Evolutionary conservation across 345 rosid genomes (phyloP), one percentile per base, ranked within the genome.

Genomic region (Abelmoschus esculentus): DNA sequence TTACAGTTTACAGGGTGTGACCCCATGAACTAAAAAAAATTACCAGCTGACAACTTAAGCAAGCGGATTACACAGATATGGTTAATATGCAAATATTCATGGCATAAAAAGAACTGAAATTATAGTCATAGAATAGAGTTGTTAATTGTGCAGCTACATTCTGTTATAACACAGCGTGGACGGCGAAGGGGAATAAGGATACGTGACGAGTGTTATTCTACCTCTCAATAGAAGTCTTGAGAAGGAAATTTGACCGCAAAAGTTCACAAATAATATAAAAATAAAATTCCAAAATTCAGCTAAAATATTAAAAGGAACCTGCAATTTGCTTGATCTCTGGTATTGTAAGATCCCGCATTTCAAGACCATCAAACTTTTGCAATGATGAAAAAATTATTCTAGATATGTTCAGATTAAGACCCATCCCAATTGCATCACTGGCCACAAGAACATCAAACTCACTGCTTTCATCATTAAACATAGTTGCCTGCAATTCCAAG

Each of bases 371-470:
- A 69, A 79, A 90, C 72, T 93, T 93, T 71, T 82, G 28, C 82
- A 93, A 78, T 3, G 90, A 83, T 58, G 97, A 84, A 79, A 93
- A 93, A 77, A 93, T 86, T 38, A 93, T 86, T 83, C 96, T 85
- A 50, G 98, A 90, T 65, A 93, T 93, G 63, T 90, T 89, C 73
- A 93, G 83, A 76, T 93, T 93, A 70, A 93, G 93, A 56, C 98
- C 96, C 98, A 93, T 93, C 75, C 97, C 98, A 64, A 93, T 90
- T 67, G 98, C 98, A 81, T 93, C 98, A 80, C 97, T 90, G 44
- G 98, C 93, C 77, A 93, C 98, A 82, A 93, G 96, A 75, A 93
- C 96, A 80, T 93, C 98, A 78, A 87, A 86, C 79, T 87, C 90
- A 66, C 86, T 90, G 77, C 83, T 83, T 71, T 73, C 84, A 57